Percentiles rank a stretch among this genome's conserved stretches.
phyloP scores from a whole-genome alignment of 768 basidiomycete genomes.

The Chalciporus piperatus region DNA sequence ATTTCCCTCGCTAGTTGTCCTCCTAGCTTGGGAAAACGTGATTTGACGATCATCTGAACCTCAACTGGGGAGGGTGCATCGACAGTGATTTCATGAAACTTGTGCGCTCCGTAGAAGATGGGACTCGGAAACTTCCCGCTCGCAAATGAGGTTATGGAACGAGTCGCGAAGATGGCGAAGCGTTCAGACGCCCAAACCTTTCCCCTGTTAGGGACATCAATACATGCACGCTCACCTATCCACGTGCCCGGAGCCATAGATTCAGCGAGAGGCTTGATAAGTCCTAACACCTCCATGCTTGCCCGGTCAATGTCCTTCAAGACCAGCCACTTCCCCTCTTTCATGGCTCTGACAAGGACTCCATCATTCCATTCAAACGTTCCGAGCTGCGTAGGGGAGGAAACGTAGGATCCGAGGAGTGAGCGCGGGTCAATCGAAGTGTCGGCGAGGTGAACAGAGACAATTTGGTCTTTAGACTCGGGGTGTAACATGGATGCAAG shows the following conservation, averaged over 20 bases:
- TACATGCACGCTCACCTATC: constrained; percentile 66
- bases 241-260: constrained; percentile 65
- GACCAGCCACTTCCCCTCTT: constrained; percentile 89
- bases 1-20: constrained; percentile 46
- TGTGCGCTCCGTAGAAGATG: constrained; percentile 82
- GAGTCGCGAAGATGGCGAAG: constrained; percentile 88
- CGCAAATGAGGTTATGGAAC: constrained; percentile 56
- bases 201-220: constrained; percentile 75
- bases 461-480: constrained; percentile 58
- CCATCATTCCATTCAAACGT: constrained; percentile 97
- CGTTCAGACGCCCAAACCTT: constrained; percentile 69
- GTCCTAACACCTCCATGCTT: constrained; percentile 83
- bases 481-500: constrained; percentile 69
- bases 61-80: constrained; percentile 63
- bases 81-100: constrained; percentile 71
- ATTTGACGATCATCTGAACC: constrained; percentile 63
- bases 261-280: constrained; percentile 82
- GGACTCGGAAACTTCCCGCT: constrained; percentile 51
- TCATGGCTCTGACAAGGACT: constrained; percentile 83
- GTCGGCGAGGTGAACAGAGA: constrained; percentile 89
- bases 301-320: constrained; percentile 91
- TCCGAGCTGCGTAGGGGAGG: constrained; percentile 78
- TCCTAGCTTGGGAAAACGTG: constrained; percentile 63
- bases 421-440: constrained; percentile 94
- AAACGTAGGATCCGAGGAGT: constrained; percentile 89